Evolutionary conservation across 2,329 filamentous ascomycete species (phyloP), one percentile per base, ranked within the genome.

Genomic region (Cladosporium sp.): DNA sequence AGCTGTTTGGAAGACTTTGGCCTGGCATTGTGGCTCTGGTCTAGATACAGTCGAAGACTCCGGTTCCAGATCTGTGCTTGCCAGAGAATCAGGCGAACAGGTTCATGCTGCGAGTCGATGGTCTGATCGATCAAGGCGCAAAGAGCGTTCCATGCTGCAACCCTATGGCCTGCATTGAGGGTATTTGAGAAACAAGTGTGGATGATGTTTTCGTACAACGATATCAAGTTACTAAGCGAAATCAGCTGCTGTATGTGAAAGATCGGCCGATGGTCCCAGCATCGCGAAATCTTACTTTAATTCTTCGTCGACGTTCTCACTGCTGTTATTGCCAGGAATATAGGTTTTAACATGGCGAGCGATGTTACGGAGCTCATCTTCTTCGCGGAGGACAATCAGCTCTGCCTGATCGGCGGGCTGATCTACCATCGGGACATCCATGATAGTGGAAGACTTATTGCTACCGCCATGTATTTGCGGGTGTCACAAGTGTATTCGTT

Each of bases 1-100:
- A 76, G 59, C 52, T 75, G 72, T 46, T 70, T 67, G 54, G 72
- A 69, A 1, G 73, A 73, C 54, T 76, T 77, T 4, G 71, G 69
- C 49, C 73, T 71, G 13, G 72, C 68, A 53, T 64, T 64, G 32
- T 72, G 67, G 12, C 66, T 71, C 48, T 69, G 67, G 18, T 67
- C 62, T 5, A 76, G 64, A 48, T 71, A 73, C 4, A 74, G 64
- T 8, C 64, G 56, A 50, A 75, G 67, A 13, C 65, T 50, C 7
- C 63, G 61, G 8, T 56, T 49, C 70, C 72, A 75, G 45, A 71
- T 60, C 4, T 59, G 53, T 9, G 68, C 60, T 5, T 62, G 57
- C 53, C 69, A 62, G 15, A 72, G 53, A 3, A 64, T 46, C 18
- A 61, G 50, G n/a, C 58, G 58, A 7, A 66, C 60, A 38, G 61